Conservation (phyloP, 2,329 filamentous ascomycete genomes). For the Tricladium varicosporioides region DNA sequence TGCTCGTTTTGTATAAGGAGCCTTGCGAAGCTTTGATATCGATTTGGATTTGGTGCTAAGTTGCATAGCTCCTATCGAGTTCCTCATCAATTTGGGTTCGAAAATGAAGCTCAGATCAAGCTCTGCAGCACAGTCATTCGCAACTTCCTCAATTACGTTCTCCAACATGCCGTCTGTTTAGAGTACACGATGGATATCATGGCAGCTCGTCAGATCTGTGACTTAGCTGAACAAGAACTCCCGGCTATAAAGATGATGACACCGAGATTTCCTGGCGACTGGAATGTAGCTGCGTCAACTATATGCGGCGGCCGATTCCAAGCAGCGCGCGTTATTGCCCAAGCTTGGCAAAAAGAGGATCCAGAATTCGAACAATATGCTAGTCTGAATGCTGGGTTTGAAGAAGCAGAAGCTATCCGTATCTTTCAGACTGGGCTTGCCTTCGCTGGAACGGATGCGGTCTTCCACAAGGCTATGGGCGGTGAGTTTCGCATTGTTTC, state of each 20-base stretch:
- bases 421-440: slow-evolving; percentile 46
- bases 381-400: slow-evolving; percentile 9
- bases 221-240: slow-evolving; percentile 65
- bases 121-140: slow-evolving; percentile 66
- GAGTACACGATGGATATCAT: slow-evolving; percentile 71
- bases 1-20: no score
- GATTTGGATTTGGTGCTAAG: no score
- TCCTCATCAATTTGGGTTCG: slow-evolving; percentile 54
- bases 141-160: slow-evolving; percentile 86
- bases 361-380: background rate
- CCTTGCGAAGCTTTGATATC: no score
- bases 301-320: slow-evolving; percentile 56
- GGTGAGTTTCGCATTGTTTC: slow-evolving; percentile 41
- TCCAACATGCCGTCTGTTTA: slow-evolving; percentile 81
- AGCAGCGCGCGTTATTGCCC: slow-evolving; percentile 12
- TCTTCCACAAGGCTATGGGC: slow-evolving; percentile 33
- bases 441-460: slow-evolving; percentile 35
- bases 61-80: slow-evolving; percentile 52
- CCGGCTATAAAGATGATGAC: slow-evolving; percentile 53
- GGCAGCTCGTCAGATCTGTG: slow-evolving; percentile 64
- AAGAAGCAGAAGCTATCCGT: slow-evolving; percentile 40
- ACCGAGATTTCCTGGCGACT: slow-evolving; percentile 65
- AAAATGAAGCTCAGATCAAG: slow-evolving; percentile 51
- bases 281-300: slow-evolving; percentile 73
- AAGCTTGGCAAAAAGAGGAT: slow-evolving; percentile 15